These are phyloP conservation scores for Podaxis mareebaensis DNA, from an alignment of 768 basidiomycete genomes.

Conservation along the genomic window DNA sequence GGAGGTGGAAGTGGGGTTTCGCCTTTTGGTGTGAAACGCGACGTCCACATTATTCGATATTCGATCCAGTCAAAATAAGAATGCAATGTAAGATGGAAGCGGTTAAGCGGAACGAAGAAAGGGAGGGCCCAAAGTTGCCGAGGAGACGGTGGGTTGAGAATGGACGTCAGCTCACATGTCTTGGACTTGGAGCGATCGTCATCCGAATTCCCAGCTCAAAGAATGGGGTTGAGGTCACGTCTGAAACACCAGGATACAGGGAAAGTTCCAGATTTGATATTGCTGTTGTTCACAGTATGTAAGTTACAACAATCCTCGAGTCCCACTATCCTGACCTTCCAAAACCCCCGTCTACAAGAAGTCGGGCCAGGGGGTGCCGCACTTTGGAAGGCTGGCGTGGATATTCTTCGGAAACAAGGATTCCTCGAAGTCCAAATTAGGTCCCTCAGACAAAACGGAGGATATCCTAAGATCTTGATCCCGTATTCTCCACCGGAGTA, in stretches of 20 bases:
- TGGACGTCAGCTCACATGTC: neutral
- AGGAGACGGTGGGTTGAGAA: neutral
- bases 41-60: slow-evolving; percentile 3
- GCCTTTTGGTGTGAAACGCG: slow-evolving; percentile 10
- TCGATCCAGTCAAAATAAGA: neutral
- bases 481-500: neutral
- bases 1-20: slow-evolving; percentile 1
- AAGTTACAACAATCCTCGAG: neutral
- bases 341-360: too few relatives aligned
- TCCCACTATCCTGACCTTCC: neutral
- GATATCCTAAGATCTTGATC: neutral
- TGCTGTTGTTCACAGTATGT: neutral
- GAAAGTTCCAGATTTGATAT: neutral
- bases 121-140: neutral
- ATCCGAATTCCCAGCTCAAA: neutral
- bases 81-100: neutral
- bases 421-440: neutral
- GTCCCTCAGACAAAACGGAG: neutral
- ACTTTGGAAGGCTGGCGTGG: neutral
- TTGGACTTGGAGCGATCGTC: neutral
- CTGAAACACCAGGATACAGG: neutral
- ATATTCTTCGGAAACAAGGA: neutral
- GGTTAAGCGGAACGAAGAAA: neutral
- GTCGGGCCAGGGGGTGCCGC: too few relatives aligned
- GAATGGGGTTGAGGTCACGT: slow-evolving; percentile 2